Conservation (phyloP, 345 rosid species). For the Melaleuca quinquenervia region DNA sequence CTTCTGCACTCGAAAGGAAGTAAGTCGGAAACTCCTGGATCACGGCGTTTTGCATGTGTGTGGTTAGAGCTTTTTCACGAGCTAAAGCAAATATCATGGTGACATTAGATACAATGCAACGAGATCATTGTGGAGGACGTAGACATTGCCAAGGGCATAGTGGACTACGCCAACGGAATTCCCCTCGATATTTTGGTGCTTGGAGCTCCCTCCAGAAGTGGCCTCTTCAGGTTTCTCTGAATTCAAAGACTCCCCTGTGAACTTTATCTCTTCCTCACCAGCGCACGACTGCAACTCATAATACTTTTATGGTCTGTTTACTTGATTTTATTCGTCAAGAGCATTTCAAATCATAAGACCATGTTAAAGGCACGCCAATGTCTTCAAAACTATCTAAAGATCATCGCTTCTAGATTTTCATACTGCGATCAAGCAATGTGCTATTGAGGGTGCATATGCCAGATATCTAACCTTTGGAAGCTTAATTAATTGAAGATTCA, state of each 20-base stretch:
- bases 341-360: background rate
- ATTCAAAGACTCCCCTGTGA: background rate
- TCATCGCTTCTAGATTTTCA: background rate
- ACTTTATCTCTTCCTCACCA: background rate
- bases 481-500: constrained; percentile 34
- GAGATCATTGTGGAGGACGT: constrained; percentile 53
- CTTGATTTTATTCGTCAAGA: background rate
- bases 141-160: constrained; percentile 40
- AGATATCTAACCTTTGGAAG: background rate
- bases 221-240: constrained; percentile 42
- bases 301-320: background rate
- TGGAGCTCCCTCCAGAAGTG: constrained; percentile 46
- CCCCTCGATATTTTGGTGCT: constrained; percentile 35
- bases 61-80: background rate
- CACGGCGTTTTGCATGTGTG: background rate
- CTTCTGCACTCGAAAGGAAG: constrained; percentile 78
- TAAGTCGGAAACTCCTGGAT: constrained; percentile 4
- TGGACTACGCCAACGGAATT: constrained; percentile 24
- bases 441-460: background rate
- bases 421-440: background rate
- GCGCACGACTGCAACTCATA: background rate
- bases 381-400: background rate
- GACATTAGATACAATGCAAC: constrained; percentile 43
- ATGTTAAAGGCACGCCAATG: background rate
- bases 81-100: background rate